Evolutionary conservation across 1,284 basidiomycete species (phyloP), one percentile per base, ranked within the genome.

Genomic region (Apiotrichum mycotoxinovorans): DNA sequence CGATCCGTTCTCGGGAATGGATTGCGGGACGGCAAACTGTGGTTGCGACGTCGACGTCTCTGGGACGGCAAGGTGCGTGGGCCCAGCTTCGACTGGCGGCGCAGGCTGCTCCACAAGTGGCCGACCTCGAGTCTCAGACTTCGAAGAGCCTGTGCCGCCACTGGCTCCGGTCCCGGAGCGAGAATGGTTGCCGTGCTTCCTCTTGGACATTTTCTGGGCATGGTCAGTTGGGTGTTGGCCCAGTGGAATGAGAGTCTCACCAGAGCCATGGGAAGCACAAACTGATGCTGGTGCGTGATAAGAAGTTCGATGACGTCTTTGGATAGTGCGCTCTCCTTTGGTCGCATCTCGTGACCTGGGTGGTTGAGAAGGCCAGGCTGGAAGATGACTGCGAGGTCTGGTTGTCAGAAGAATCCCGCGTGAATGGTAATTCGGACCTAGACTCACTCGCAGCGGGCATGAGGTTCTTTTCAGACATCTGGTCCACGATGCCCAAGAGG

Each of bases 231-330:
- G 5, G 1, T 26, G n/a, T 20, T 33, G 2, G 12, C 27, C 9
- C 18, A 15, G 33, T 4, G 4, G 20, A n/a, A n/a, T n/a, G 9
- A 22, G 18, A 17, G 11, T 17, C 52, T 53, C 49, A 74, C 74
- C 52, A 72, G 38, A 40, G 72, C 57, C 48, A 75, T 73, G n/a
- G 69, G 70, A 11, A 73, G 56, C 33, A 76, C 58, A 60, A 78
- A 74, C 54, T 70, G 61, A 42, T 73, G 66, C 57, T 78, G 74
- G 52, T 76, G 66, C 25, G 73, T 87, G 67, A 98, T 98, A 55
- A 98, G 80, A 74, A 97, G 98, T 72, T 97, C 91, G 54, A 98
- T 82, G 43, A 98, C 93, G 60, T 84, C 82, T 73, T 97, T 94
- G 56, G 88, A 92, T 8, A 91, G 81, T 26, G 85, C 84, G 76